Evolutionary conservation across 352 stramenopile genomes (phyloP), one percentile per base, ranked within the genome.

Genomic region (Phytophthora pisi): DNA sequence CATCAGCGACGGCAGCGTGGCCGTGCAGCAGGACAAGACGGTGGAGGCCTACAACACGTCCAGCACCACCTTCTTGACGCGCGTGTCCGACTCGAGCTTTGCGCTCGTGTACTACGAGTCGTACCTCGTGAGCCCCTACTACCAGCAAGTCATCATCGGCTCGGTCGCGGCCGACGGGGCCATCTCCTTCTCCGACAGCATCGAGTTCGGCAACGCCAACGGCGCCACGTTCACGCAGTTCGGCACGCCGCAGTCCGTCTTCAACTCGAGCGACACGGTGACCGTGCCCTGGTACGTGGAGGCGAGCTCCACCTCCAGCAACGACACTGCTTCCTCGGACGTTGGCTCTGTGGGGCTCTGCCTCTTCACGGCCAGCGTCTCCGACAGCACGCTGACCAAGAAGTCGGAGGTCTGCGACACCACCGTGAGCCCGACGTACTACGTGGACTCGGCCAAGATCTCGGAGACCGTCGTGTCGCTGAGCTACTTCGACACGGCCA

Each of bases 261-360:
- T 86, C 59, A 88, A 84, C 67, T 71, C 79, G 28, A 88, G 74
- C 67, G 61, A 90, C 70, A 76, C 61, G 31, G 81, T 94, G 62
- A 78, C 77, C 0, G 72, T 94, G 15, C 82, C 86, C 18, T 94
- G 82, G 81, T 94, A 90, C 57, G 74, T 86, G 26, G 76, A 87
- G 50, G 70, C 70, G 38, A 61, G 18, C 26, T 69, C 43, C 45
- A 71, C 55, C 45, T 51, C 45, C 45, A 51, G 45, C 18, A 51
- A 28, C 45, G 45, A 28, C 45, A 51, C 45, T 2, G 18, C 45
- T 2, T 28, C 45, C 45, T 51, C 45, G 45, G 20, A 51, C 10
- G 68, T 75, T 20, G 79, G 72, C 51, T 64, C 70, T 3, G 74
- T 82, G 10, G 86, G 82, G 38, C 71, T 94, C 18, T 94, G 86